Evolutionary conservation across 2,329 filamentous ascomycete species (phyloP).

Genomic region (Cladophialophora yegresii): DNA sequence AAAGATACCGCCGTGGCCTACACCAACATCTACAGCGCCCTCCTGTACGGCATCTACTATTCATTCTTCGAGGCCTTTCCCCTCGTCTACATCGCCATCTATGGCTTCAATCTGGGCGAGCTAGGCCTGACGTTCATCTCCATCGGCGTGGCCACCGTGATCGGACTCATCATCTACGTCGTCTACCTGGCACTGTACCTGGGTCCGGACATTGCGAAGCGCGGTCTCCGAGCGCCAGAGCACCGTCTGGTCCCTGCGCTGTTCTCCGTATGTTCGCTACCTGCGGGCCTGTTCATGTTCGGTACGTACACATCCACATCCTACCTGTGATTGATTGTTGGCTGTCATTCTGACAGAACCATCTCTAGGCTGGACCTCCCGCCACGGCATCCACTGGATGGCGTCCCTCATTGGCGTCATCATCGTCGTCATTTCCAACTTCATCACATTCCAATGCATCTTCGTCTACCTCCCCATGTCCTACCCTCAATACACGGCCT

Average conservation of each 20-base stretch:
- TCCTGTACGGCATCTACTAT: conserved; percentile 55
- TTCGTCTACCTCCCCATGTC: conserved; percentile 32
- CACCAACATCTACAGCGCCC: conserved; percentile 61
- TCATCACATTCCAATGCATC: conserved; percentile 33
- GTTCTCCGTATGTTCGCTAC: conserved; percentile 52
- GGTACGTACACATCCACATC: conserved; percentile 16
- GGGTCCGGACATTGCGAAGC: conserved; percentile 51
- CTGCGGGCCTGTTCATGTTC: conserved; percentile 61
- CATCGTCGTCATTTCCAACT: conserved; percentile 41
- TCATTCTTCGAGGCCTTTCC: conserved; percentile 67
- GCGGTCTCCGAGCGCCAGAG: conserved; percentile 57
- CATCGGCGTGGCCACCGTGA: conserved; percentile 57
- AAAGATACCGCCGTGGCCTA: conserved; percentile 64
- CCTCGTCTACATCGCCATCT: conserved; percentile 60
- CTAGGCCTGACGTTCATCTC: conserved; percentile 63
- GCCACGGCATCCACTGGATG: conserved; percentile 42
- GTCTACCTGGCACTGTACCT: conserved; percentile 56
- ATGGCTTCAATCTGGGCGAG: conserved; percentile 61
- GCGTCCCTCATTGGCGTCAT: conserved; percentile 45
- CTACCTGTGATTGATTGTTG: conserved; percentile 38
- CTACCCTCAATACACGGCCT: conserved; percentile 33
- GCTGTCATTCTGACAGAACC: background rate
- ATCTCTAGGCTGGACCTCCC: conserved; percentile 34
- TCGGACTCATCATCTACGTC: conserved; percentile 55
- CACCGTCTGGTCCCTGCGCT: conserved; percentile 56